These are phyloP conservation scores for Neurospora tetraspora DNA, from an alignment of 495 filamentous ascomycete species.

Conservation along the genomic window DNA sequence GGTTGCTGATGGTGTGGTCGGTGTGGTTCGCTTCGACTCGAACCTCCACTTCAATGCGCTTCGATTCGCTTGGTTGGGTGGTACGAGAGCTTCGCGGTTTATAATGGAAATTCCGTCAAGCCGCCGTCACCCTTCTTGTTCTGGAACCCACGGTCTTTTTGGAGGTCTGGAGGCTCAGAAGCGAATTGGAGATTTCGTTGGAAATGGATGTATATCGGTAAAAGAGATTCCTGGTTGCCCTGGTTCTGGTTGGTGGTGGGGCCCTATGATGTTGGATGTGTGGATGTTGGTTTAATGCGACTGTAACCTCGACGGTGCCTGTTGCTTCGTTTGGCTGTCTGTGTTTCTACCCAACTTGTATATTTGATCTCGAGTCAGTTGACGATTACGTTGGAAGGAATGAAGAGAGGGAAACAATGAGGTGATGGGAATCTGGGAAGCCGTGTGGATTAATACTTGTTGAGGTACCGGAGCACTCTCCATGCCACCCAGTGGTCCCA, in stretches of 20 bases:
- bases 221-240: neutral
- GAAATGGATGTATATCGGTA: neutral
- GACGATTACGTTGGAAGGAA: neutral
- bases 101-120: neutral
- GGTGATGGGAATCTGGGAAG: neutral
- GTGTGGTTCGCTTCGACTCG: neutral
- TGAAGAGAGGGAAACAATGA: neutral
- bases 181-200: neutral
- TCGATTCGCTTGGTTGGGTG: neutral
- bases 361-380: neutral
- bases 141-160: neutral
- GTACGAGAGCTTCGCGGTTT: neutral
- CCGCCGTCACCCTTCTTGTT: neutral
- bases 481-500: neutral
- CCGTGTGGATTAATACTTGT: neutral
- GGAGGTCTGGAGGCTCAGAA: neutral
- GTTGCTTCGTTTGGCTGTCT: neutral
- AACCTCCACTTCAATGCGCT: neutral
- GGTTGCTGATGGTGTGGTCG: neutral
- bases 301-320: neutral
- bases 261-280: neutral
- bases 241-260: neutral
- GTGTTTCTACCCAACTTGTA: neutral
- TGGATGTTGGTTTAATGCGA: neutral
- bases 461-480: neutral